Evolutionary conservation across 345 rosid species (phyloP).

Genomic region (Citrus trifoliata): DNA sequence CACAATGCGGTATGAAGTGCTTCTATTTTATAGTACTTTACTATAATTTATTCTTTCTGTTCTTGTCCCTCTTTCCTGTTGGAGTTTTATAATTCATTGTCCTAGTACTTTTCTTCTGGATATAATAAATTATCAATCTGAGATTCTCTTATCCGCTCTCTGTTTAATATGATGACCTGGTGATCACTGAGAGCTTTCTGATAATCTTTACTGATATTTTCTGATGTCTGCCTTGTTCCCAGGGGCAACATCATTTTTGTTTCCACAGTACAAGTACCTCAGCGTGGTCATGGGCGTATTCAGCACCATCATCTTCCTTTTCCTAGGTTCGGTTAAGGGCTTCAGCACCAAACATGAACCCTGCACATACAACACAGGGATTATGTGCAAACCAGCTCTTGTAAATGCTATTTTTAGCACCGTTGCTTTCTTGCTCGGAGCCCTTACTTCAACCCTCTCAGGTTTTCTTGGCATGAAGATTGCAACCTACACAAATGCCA

Average conservation of each 20-base stretch:
- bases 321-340: constrained; percentile 67
- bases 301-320: constrained; percentile 47
- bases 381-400: constrained; percentile 57
- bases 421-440: constrained; percentile 72
- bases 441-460: constrained; percentile 58
- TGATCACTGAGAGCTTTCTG: no score
- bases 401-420: constrained; percentile 61
- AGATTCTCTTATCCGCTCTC: no score
- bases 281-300: constrained; percentile 48
- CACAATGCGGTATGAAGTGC: not conserved
- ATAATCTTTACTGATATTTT: not conserved
- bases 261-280: constrained; percentile 59
- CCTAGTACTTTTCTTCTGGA: not conserved
- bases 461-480: constrained; percentile 77
- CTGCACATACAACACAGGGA: constrained; percentile 55
- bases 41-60: not conserved
- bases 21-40: not conserved
- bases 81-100: not conserved
- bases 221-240: constrained; percentile 6
- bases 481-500: constrained; percentile 67
- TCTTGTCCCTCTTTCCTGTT: not conserved
- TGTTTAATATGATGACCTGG: no score
- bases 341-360: constrained; percentile 64
- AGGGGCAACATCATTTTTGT: constrained; percentile 70
- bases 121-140: not conserved